phyloP scores from a whole-genome alignment of 2,329 filamentous ascomycete genomes.

The Monilinia fructigena region DNA sequence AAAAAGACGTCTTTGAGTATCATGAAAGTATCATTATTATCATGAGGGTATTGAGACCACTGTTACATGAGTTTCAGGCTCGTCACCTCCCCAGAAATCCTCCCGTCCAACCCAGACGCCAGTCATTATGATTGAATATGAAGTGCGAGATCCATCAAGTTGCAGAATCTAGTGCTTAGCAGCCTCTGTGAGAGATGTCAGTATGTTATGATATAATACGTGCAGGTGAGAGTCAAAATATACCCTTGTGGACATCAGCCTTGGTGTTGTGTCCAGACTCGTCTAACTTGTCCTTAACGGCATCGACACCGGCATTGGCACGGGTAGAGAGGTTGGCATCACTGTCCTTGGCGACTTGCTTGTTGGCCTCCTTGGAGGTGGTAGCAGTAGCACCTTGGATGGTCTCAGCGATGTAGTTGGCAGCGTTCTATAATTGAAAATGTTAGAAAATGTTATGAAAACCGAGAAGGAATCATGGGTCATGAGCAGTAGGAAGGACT shows the following conservation, averaged over 20 bases:
- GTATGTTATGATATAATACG: neutral
- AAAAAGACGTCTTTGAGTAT: neutral
- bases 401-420: constrained; percentile 57
- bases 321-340: constrained; percentile 47
- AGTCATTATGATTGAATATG: constrained; percentile 21
- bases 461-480: neutral
- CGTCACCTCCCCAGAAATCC: constrained; percentile 6
- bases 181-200: constrained; percentile 35
- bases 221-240: neutral
- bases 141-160: neutral
- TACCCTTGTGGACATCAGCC: constrained; percentile 50
- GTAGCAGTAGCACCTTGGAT: constrained; percentile 49
- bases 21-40: constrained; percentile 15
- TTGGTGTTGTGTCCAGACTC: constrained; percentile 51
- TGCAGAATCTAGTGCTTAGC: constrained; percentile 39
- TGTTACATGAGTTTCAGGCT: constrained; percentile 14
- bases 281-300: constrained; percentile 52
- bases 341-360: constrained; percentile 53
- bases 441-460: constrained; percentile 19
- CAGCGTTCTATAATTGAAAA: constrained; percentile 44
- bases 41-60: constrained; percentile 21
- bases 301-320: constrained; percentile 52
- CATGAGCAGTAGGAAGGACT: constrained; percentile 2
- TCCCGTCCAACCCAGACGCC: constrained; percentile 21
- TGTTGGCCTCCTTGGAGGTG: constrained; percentile 59